Base-by-base conservation (phyloP, 2,329 filamentous ascomycete genomes). In the Torrubiellomyces zombiae region DNA sequence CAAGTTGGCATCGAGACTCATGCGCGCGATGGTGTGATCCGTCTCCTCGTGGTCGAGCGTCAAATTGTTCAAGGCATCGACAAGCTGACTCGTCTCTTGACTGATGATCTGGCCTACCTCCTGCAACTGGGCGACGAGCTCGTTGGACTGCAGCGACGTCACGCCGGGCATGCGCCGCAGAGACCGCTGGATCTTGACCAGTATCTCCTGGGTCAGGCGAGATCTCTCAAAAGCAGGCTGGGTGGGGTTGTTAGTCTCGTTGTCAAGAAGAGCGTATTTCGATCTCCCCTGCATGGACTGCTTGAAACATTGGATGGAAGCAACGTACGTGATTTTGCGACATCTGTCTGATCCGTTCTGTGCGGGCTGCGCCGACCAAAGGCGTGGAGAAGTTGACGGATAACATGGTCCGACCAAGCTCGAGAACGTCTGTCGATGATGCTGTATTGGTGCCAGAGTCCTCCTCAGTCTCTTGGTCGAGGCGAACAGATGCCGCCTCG, bases 121-220 rank as follows among this genome's bases (percentile, higher is more conserved):
- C 21, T 51, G 44, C 10, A 55, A 40, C 28, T 48, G 43, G 4
- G 32, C 19, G 16, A 43, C 39, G 15, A 55, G 44, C 28, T 53
- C 48, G 14, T 38, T 37, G 3, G 49, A 45, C 14, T 53, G 46
- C 14, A 36, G 35, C 18, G 43, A 35, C 0, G 49, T 45, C 19
- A 55, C 43, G 7, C 50, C 50, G 6, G 51, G 48, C 45, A 54
- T 51, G 20, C 49, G 45, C 4, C 49, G 47, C n/a, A 55, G 41
- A 3, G 44, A 45, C 4, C 47, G 50, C 28, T 53, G 50, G 3
- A 51, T 39, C 30, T 47, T 50, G 33, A 46, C 43, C 9, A 55
- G 40, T 4, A 50, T 43, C 23, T 49, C 41, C 24, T 55, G 51
- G 20, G 43, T 40, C 6, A 35, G 29, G 7, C 49, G 45, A 4